phyloP scores from a whole-genome alignment of 2,329 filamentous ascomycete genomes.

The Xylaria hypoxylon region DNA sequence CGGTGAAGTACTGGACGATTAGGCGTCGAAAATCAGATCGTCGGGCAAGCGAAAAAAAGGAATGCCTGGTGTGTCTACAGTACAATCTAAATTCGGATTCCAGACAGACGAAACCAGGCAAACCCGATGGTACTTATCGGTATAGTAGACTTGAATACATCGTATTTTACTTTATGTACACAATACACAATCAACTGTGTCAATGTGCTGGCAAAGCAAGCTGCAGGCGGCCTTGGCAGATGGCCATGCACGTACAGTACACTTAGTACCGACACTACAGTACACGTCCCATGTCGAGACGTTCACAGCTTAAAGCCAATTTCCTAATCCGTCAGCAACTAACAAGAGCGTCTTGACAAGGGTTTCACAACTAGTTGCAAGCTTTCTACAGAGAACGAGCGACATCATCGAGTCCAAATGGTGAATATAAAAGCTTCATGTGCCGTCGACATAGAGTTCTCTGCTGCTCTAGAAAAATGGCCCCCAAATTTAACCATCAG shows the following conservation, averaged over 20 bases:
- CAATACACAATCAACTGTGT: constrained; percentile 20
- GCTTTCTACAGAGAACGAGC: constrained; percentile 23
- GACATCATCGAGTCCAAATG: constrained; percentile 25
- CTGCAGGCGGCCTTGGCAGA: constrained; percentile 43
- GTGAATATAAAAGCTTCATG: constrained; percentile 38
- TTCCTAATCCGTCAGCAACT: constrained; percentile 40
- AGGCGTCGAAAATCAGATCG: constrained; percentile 24
- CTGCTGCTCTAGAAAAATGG: constrained; percentile 35
- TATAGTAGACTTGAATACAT: constrained; percentile 24
- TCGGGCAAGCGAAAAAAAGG: constrained; percentile 11
- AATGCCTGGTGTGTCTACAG: constrained; percentile 25
- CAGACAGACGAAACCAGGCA: constrained; percentile 10
- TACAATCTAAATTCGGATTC: constrained; percentile 33
- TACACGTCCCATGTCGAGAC: constrained; percentile 31
- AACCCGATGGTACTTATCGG: constrained; percentile 12
- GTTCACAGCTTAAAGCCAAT: constrained; percentile 35
- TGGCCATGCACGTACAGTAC: constrained; percentile 37
- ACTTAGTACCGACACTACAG: constrained; percentile 1
- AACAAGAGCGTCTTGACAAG: constrained; percentile 20
- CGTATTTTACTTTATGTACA: constrained; percentile 18
- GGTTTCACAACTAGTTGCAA: constrained; percentile 26
- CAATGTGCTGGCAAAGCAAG: constrained; percentile 37
- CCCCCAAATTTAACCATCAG: constrained; percentile 39
- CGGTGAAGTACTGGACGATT: constrained; percentile 39
- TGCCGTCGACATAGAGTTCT: constrained; percentile 34